phyloP scores from a whole-genome alignment of 164 flowering plant species.

The Magnolia officinalis region DNA sequence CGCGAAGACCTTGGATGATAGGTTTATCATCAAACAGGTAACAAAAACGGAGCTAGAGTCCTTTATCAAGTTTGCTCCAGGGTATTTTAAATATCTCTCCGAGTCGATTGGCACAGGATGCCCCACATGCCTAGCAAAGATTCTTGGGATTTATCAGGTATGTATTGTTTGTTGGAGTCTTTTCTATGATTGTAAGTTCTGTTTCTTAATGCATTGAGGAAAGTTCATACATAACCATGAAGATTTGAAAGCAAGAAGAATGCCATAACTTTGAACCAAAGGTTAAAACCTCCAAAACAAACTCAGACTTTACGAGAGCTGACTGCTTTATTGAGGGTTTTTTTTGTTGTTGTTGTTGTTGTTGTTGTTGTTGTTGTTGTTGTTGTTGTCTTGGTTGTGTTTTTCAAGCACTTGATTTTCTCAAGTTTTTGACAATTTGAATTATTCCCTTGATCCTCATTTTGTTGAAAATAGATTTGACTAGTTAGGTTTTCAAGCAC shows the following conservation, averaged over 20 bases:
- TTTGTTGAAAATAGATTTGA: no score
- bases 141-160: slow-evolving; percentile 97
- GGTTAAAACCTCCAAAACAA: neutral
- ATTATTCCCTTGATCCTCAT: no score
- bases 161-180: neutral
- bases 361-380: no score
- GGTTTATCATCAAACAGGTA: slow-evolving; percentile 92
- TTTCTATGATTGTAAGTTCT: neutral
- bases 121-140: slow-evolving; percentile 94
- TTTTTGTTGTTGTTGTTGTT: no score
- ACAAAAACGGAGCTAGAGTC: slow-evolving; percentile 96
- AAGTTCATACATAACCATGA: neutral
- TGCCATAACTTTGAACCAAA: neutral
- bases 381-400: no score
- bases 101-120: slow-evolving; percentile 68
- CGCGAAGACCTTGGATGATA: slow-evolving; percentile 89
- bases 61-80: slow-evolving; percentile 86
- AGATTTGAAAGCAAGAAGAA: neutral
- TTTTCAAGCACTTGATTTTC: no score
- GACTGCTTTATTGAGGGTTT: neutral
- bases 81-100: slow-evolving; percentile 80
- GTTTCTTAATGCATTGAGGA: neutral
- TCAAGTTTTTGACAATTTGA: no score
- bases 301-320: neutral
- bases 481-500: no score